Evolutionary conservation across 2,329 filamentous ascomycete genomes (phyloP).

Genomic region (Penicillium occitanis): DNA sequence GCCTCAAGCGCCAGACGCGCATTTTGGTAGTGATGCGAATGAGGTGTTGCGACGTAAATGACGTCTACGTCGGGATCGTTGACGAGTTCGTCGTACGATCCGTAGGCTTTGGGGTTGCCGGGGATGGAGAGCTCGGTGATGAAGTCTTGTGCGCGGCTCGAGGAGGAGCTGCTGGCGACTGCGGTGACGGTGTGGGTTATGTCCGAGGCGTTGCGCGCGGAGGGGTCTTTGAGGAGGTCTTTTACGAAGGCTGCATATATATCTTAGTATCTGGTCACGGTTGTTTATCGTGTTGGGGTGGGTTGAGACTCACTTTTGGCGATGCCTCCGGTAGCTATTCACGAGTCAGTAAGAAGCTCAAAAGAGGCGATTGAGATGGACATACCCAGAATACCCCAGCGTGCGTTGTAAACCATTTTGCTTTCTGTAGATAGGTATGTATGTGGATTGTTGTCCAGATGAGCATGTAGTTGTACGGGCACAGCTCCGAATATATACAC

Average conservation of each 20-base stretch:
- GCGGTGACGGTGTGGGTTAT: slow-evolving; percentile 75
- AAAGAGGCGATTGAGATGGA: too few species aligned
- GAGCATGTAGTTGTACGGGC: neutral
- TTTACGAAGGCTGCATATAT: slow-evolving; percentile 60
- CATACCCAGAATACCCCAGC: slow-evolving; percentile 49
- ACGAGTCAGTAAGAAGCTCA: neutral
- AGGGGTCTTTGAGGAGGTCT: slow-evolving; percentile 75
- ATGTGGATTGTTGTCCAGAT: neutral
- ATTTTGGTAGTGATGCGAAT: slow-evolving; percentile 93
- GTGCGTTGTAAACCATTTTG: slow-evolving; percentile 33
- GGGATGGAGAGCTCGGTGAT: slow-evolving; percentile 70
- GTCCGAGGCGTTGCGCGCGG: slow-evolving; percentile 66
- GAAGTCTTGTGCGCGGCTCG: slow-evolving; percentile 69
- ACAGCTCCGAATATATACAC: neutral
- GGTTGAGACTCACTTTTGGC: slow-evolving; percentile 35
- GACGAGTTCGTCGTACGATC: slow-evolving; percentile 78
- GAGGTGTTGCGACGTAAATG: slow-evolving; percentile 84
- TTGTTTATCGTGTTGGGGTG: too few species aligned
- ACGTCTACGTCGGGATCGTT: slow-evolving; percentile 77
- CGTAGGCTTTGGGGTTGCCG: slow-evolving; percentile 68
- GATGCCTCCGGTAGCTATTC: slow-evolving; percentile 46
- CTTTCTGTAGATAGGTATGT: slow-evolving; percentile 11
- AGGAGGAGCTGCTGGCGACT: slow-evolving; percentile 71
- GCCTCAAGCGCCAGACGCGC: slow-evolving; percentile 78
- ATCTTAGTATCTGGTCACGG: neutral